Evolutionary conservation across 495 filamentous ascomycete genomes (phyloP), one percentile per base, ranked within the genome.

Genomic region (Rhypophila decipiens): DNA sequence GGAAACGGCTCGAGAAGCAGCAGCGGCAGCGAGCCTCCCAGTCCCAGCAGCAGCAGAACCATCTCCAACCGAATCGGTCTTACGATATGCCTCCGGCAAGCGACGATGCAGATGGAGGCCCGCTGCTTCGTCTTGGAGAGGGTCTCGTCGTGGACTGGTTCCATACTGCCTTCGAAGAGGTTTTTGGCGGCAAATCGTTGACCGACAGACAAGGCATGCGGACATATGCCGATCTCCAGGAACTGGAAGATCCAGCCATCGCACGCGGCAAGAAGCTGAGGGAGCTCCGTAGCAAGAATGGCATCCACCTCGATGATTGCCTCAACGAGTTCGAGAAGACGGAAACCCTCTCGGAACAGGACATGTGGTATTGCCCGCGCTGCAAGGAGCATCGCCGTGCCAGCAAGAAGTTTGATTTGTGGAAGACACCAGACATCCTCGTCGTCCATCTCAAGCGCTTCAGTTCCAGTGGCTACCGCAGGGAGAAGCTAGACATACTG

Each of bases 321-420:
- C 78, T 98, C 22, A 82, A 88, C 31, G 91, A 97, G 62, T 96
- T 96, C 51, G 87, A 90, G 57, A 91, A 88, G 61, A 82, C 88
- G 47, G 93, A 98, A 61, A 82, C 96, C 35, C 72, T 98, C 2
- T 95, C 90, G 0, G 87, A 94, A 60, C 86, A 90, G 53, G 91
- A 98, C 58, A 89, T 87, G 23, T 98, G 93, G 93, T 96, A 88
- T 57, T 98, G 93, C 53, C 90, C 88, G 46, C 79, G 88, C 37
- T 98, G 93, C 76, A 96, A 97, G 59, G 87, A 94, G 52, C 85
- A 94, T 56, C 82, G 86, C 9, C 81, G 87, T 20, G 93, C 94
- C 17, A 89, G 79, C 69, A 98, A 97, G 76, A 94, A 90, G 57
- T 89, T 98, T 24, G 88, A 97, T 60, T 75, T 98, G 3, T 98